Evolutionary conservation across 1,284 basidiomycete species (phyloP), one percentile per base, ranked within the genome.

Genomic region (Sanghuangporus baumii): DNA sequence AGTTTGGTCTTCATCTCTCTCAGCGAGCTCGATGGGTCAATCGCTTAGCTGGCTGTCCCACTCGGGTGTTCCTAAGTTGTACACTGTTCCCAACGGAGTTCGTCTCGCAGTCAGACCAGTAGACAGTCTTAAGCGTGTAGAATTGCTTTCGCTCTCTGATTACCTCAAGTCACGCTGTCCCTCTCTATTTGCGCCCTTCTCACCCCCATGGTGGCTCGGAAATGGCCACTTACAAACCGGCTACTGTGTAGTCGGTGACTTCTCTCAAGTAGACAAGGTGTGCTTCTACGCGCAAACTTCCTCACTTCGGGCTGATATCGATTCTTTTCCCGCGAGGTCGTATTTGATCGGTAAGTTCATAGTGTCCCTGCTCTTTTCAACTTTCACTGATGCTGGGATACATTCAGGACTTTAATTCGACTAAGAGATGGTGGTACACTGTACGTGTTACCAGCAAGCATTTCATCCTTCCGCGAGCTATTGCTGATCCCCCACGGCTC

Each of bases 181-280:
- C 34, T 85, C 81, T 64, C 72, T 91, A 56, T 79, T 78, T 67
- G 73, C 74, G 38, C 72, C 74, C 57, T 91, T 85, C 67, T 73
- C 72, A 26, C 85, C 89, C 5, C 72, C 81, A 2, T 89, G 87
- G 88, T 91, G 87, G 87, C 75, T 92, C 50, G 78, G 76, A 68
- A 88, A 80, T 69, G 89, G 88, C 16, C 88, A 91, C 71, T 67
- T 89, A 41, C 88, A 91, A 69, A 91, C 88, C 4, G 70, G 84
- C n/a, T 89, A 89, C 63, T 85, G 82, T 64, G 85, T 85, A 7
- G 52, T 85, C 6, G 88, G 87, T 11, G 81, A 91, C 72, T 94
- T 95, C 68, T 85, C 85, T 1, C 84, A 85, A 62, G 78, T 84
- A 51, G 89, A 95, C 73, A 78, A 79, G 52, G 52, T 54, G 31